Evolutionary conservation across 495 filamentous ascomycete genomes (phyloP).

Genomic region (Penicillium paxilli): DNA sequence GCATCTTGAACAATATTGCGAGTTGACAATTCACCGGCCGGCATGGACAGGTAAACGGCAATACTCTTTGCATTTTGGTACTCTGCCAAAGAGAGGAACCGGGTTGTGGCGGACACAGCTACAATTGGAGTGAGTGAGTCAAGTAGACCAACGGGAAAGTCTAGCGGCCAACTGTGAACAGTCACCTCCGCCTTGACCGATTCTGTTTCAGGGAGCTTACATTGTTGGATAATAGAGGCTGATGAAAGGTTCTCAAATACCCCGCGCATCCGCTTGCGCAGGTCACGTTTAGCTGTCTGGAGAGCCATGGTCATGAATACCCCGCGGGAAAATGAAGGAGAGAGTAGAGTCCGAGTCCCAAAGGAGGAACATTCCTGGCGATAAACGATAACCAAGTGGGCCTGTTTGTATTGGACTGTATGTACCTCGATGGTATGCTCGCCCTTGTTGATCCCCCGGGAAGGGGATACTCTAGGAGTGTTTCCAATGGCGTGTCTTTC

Average conservation of each 20-base stretch:
- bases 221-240: constrained; percentile 63
- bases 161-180: too few species aligned
- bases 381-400: constrained; percentile 26
- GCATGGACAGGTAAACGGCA: constrained; percentile 93
- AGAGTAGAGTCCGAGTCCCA: background rate
- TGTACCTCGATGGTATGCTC: background rate
- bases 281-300: constrained; percentile 68
- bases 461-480: constrained; percentile 26
- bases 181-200: too few species aligned
- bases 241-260: constrained; percentile 56
- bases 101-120: constrained; percentile 61
- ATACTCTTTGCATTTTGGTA: constrained; percentile 73
- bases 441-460: constrained; percentile 19
- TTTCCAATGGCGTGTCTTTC: constrained; percentile 1
- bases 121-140: background rate
- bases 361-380: constrained; percentile 11
- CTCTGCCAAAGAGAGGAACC: constrained; percentile 59
- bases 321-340: constrained; percentile 15
- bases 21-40: constrained; percentile 78
- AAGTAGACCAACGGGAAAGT: background rate
- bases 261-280: constrained; percentile 68
- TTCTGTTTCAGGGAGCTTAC: constrained; percentile 40
- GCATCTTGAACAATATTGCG: constrained; percentile 78
- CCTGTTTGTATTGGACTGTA: background rate
- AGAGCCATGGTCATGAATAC: constrained; percentile 42